phyloP scores from a whole-genome alignment of 106 monocot species.

The Amphibolis antarctica region DNA sequence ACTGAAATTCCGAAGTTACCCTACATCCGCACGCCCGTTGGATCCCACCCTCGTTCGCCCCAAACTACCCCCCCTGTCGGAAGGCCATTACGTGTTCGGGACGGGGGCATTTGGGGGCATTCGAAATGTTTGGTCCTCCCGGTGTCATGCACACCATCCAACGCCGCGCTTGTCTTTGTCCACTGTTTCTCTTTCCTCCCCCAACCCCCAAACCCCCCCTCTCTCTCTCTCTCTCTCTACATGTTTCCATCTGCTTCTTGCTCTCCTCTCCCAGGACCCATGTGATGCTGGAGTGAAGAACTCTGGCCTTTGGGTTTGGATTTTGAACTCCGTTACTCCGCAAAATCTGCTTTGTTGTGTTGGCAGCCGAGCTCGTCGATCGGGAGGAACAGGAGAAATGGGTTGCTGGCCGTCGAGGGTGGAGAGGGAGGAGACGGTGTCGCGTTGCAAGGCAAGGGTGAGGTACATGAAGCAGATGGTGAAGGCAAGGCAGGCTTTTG shows the following conservation, averaged over 20 bases:
- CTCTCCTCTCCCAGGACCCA: too few relatives aligned
- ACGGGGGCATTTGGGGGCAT: neutral
- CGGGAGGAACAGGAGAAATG: conserved; percentile 26
- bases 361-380: neutral
- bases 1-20: neutral
- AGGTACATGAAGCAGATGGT: conserved; percentile 80
- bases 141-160: conserved; percentile 3
- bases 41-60: neutral
- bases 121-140: neutral
- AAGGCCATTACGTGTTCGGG: neutral
- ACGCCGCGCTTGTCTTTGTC: neutral
- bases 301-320: neutral
- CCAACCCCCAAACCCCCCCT: neutral
- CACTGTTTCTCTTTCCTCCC: neutral
- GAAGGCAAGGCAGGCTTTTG: conserved; percentile 44
- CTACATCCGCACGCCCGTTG: neutral
- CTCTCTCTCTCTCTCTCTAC: neutral
- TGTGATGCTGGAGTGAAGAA: too few relatives aligned
- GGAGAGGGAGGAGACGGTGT: conserved; percentile 57
- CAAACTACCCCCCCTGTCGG: neutral
- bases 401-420: conserved; percentile 67
- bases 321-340: neutral
- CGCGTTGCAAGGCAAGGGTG: conserved; percentile 72
- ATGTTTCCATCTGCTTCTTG: too few relatives aligned
- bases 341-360: neutral